Conservation (phyloP, 1,284 basidiomycete species). For the Exobasidium rhododendri region DNA sequence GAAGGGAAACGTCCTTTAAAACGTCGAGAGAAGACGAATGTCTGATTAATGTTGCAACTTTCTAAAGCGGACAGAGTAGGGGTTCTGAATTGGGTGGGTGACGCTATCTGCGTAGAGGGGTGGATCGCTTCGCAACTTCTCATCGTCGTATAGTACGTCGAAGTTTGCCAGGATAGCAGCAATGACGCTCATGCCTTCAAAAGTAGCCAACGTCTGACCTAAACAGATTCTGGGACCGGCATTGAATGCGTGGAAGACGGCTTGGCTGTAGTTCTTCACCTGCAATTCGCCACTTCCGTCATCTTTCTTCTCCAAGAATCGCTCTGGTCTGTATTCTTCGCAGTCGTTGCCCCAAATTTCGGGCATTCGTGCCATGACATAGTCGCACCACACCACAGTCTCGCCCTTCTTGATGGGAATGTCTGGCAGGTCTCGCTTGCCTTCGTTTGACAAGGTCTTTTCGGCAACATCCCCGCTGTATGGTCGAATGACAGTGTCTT, state of each 20-base stretch:
- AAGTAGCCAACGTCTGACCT: slow-evolving; percentile 47
- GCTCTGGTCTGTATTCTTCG: slow-evolving; percentile 48
- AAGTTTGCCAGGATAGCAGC: slow-evolving; percentile 24
- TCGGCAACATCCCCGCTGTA: slow-evolving; percentile 23
- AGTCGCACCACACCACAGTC: slow-evolving; percentile 34
- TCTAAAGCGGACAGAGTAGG: slow-evolving; percentile 5
- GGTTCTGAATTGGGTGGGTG: slow-evolving; percentile 12
- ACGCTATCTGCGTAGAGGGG: slow-evolving; percentile 13
- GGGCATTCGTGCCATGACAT: slow-evolving; percentile 42
- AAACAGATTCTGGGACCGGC: slow-evolving; percentile 51
- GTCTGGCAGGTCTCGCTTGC: slow-evolving; percentile 12
- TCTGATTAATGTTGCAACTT: background rate
- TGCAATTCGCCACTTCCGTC: slow-evolving; percentile 44
- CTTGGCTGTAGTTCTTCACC: slow-evolving; percentile 56
- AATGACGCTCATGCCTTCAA: slow-evolving; percentile 33
- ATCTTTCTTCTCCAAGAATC: slow-evolving; percentile 42
- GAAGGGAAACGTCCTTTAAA: too few relatives aligned
- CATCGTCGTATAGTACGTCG: slow-evolving; percentile 12
- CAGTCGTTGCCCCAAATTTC: slow-evolving; percentile 47
- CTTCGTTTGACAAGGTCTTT: slow-evolving; percentile 25
- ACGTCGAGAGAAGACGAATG: too few relatives aligned
- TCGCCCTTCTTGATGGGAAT: slow-evolving; percentile 37
- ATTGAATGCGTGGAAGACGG: slow-evolving; percentile 49
- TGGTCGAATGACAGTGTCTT: slow-evolving; percentile 37
- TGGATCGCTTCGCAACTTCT: background rate